phyloP scores from a whole-genome alignment of 2,329 filamentous ascomycete species.

The Talaromyces sp. region DNA sequence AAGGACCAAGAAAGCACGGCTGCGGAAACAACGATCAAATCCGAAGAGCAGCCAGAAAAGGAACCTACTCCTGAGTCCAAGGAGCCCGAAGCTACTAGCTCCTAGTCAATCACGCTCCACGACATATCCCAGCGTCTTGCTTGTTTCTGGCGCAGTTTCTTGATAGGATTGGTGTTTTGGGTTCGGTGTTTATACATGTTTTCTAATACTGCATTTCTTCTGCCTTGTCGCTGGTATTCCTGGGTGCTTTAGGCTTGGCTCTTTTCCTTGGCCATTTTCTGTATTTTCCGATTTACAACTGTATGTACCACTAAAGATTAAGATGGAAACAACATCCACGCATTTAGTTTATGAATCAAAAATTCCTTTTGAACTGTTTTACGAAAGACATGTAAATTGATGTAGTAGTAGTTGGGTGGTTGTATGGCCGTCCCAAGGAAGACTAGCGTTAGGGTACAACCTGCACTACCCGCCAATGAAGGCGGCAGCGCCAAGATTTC shows the following conservation, averaged over 20 bases:
- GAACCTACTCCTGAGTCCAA: conserved; percentile 22
- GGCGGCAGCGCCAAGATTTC: conserved; percentile 36
- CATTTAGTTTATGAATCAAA: not conserved
- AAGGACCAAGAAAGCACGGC: conserved; percentile 1
- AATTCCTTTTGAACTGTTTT: not conserved
- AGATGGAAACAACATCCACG: not conserved
- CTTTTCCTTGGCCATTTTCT: conserved; percentile 3
- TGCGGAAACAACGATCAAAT: conserved; percentile 12
- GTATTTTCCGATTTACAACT: conserved; percentile 12
- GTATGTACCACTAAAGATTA: conserved; percentile 8
- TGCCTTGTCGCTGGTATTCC: not conserved
- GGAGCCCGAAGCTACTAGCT: conserved; percentile 28
- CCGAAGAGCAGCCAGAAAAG: conserved; percentile 28
- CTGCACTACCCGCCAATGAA: conserved; percentile 20
- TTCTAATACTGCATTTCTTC: conserved; percentile 8
- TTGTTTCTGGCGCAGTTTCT: conserved; percentile 31
- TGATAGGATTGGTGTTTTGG: conserved; percentile 34
- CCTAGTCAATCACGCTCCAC: conserved; percentile 13
- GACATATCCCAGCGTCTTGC: conserved; percentile 9
- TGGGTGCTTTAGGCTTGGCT: not conserved
- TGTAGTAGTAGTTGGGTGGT: not conserved
- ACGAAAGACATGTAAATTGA: not conserved
- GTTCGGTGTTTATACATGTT: conserved; percentile 19
- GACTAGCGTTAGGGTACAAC: conserved; percentile 34
- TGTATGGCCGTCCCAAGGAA: conserved; percentile 9